phyloP scores from a whole-genome alignment of 2,329 filamentous ascomycete species.

The Ceratocystis cacaofunesta region DNA sequence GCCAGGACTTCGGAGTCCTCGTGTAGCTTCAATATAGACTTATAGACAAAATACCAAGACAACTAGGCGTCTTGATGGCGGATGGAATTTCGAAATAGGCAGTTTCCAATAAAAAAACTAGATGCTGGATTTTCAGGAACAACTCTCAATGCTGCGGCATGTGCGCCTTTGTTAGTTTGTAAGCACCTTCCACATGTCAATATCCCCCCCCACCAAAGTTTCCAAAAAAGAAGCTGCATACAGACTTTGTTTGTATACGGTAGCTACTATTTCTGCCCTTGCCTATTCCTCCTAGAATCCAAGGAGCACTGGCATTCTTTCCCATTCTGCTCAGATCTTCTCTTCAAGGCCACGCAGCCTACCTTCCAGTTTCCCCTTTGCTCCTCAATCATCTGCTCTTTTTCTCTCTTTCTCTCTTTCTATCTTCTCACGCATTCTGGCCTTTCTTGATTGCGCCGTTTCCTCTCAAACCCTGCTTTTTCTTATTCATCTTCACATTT shows the following conservation, averaged over 20 bases:
- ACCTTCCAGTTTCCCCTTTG: neutral
- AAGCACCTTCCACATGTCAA: neutral
- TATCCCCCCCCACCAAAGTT: neutral
- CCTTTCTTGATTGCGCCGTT: neutral
- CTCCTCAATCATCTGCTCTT: neutral
- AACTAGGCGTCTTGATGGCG: neutral
- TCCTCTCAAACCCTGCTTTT: too few species aligned
- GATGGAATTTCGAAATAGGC: neutral
- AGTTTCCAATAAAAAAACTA: neutral
- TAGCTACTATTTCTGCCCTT: constrained; percentile 1
- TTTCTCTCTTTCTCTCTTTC: neutral
- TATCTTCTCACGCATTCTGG: too few species aligned
- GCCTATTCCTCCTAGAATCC: constrained; percentile 1
- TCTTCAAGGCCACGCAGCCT: constrained; percentile 5
- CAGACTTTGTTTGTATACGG: neutral
- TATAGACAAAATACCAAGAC: neutral
- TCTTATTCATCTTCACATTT: neutral
- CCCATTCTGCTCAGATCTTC: neutral
- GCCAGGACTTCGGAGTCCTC: neutral
- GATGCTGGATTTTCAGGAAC: neutral
- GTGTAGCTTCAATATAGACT: neutral
- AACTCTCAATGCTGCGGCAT: neutral
- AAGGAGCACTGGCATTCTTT: constrained; percentile 1
- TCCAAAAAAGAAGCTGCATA: neutral
- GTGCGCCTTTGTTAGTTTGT: neutral